Conservation (phyloP, 331 rosid species). For the Acacia pycnantha region DNA sequence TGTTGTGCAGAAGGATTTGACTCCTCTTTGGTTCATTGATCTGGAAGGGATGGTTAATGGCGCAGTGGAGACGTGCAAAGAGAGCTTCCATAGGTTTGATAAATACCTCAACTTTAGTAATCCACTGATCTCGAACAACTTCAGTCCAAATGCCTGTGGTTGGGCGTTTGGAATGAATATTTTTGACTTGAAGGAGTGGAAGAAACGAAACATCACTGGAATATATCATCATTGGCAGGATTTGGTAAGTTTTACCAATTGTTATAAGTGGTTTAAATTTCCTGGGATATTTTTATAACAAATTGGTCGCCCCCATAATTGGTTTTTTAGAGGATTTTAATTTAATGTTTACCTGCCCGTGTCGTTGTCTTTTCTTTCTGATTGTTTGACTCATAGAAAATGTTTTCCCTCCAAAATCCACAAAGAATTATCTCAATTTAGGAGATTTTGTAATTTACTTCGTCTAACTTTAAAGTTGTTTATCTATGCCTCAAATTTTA, state of each 20-base stretch:
- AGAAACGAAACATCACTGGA: slow-evolving; percentile 81
- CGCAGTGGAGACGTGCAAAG: slow-evolving; percentile 97
- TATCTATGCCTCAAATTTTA: not conserved
- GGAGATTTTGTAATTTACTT: not conserved
- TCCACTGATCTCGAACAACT: slow-evolving; percentile 76
- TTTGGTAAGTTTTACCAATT: slow-evolving; percentile 49
- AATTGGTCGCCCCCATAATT: not conserved
- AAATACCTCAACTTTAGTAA: slow-evolving; percentile 93
- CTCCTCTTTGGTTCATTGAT: slow-evolving; percentile 85
- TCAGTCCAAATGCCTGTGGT: slow-evolving; percentile 92
- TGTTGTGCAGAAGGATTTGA: slow-evolving; percentile 93
- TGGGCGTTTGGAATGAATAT: slow-evolving; percentile 99
- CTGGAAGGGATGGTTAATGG: slow-evolving; percentile 92
- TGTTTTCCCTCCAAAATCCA: not conserved
- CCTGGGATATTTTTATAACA: slow-evolving; percentile 15
- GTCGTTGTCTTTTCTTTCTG: not conserved
- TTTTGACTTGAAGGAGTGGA: slow-evolving; percentile 96
- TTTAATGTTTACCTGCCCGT: not conserved
- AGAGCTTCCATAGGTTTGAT: slow-evolving; percentile 97
- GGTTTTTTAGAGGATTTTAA: slow-evolving; percentile 1
- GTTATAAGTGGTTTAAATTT: not conserved
- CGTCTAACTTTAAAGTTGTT: not conserved
- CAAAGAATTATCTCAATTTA: not conserved
- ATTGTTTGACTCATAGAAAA: slow-evolving; percentile 7
- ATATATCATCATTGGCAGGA: slow-evolving; percentile 96